Evolutionary conservation across 2,329 filamentous ascomycete species (phyloP).

Genomic region (Metarhizium sp.): DNA sequence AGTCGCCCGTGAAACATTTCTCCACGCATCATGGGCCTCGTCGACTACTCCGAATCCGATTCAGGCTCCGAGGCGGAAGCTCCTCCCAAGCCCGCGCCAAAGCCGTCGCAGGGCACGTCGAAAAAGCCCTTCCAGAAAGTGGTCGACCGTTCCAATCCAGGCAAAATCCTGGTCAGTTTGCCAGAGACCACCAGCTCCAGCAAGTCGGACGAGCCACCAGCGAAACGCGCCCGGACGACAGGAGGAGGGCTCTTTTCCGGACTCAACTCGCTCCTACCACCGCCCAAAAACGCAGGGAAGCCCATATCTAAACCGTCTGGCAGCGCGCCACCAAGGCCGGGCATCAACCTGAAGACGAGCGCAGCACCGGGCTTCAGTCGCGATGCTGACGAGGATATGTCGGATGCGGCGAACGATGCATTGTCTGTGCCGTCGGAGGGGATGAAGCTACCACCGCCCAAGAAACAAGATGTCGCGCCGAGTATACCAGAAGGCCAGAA

Average conservation of each 20-base stretch:
- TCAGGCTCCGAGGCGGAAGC: conserved; percentile 51
- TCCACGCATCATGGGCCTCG: conserved; percentile 56
- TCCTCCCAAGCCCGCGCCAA: conserved; percentile 19
- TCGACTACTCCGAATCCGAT: conserved; percentile 75
- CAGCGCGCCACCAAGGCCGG: conserved; percentile 22
- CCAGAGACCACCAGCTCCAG: conserved; percentile 37
- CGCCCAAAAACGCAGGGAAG: conserved; percentile 57
- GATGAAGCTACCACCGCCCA: conserved; percentile 30
- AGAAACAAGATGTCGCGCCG: conserved; percentile 32
- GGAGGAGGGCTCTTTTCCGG: conserved; percentile 59
- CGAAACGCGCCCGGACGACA: conserved; percentile 58
- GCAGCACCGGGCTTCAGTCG: conserved; percentile 74
- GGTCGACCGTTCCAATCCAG: conserved; percentile 69
- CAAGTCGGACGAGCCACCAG: conserved; percentile 36
- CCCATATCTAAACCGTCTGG: conserved; percentile 13
- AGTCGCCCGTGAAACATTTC: background rate
- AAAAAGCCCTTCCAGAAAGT: conserved; percentile 68
- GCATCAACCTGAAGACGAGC: conserved; percentile 70
- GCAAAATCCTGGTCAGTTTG: conserved; percentile 77
- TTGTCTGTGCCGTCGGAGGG: conserved; percentile 12
- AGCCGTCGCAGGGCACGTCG: conserved; percentile 13
- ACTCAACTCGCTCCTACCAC: conserved; percentile 79
- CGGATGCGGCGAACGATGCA: background rate
- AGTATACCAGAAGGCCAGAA: conserved; percentile 47
- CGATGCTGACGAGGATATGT: conserved; percentile 23